phyloP scores from a whole-genome alignment of 352 stramenopile species.

The Globisporangium solare region DNA sequence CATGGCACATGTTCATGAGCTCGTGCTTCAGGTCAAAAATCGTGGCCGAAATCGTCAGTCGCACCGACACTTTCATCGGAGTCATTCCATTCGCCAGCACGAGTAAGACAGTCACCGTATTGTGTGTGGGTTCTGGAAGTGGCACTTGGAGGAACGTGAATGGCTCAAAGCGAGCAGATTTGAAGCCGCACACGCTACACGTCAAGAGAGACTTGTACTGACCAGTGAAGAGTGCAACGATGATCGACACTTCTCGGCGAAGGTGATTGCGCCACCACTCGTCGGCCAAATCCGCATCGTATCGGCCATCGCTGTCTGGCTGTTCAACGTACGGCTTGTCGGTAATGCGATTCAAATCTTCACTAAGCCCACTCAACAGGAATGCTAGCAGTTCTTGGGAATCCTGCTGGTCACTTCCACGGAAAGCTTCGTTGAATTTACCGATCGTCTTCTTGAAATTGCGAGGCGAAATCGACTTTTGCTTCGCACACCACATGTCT shows the following conservation, averaged over 20 bases:
- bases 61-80: conserved; percentile 77
- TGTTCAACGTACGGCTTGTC: conserved; percentile 98
- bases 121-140: conserved; percentile 83
- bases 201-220: conserved; percentile 98
- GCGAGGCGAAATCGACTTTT: conserved; percentile 88
- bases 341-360: conserved; percentile 98
- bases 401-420: conserved; percentile 97
- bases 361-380: conserved; percentile 95
- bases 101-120: conserved; percentile 77
- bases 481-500: conserved; percentile 94
- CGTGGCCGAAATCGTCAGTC: conserved; percentile 74
- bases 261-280: conserved; percentile 99
- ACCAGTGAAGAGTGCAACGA: conserved; percentile 98
- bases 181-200: conserved; percentile 95
- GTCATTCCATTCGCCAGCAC: conserved; percentile 66
- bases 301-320: conserved; percentile 94
- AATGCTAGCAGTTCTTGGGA: conserved; percentile 96
- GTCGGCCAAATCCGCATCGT: conserved; percentile 96
- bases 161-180: conserved; percentile 90
- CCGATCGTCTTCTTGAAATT: conserved; percentile 94
- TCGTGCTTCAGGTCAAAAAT: conserved; percentile 86
- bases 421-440: conserved; percentile 96
- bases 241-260: conserved; percentile 96
- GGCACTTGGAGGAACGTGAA: conserved; percentile 90
- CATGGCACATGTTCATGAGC: conserved; percentile 74